Evolutionary conservation across 495 filamentous ascomycete genomes (phyloP), one percentile per base, ranked within the genome.

Genomic region (Tuber magnatum): DNA sequence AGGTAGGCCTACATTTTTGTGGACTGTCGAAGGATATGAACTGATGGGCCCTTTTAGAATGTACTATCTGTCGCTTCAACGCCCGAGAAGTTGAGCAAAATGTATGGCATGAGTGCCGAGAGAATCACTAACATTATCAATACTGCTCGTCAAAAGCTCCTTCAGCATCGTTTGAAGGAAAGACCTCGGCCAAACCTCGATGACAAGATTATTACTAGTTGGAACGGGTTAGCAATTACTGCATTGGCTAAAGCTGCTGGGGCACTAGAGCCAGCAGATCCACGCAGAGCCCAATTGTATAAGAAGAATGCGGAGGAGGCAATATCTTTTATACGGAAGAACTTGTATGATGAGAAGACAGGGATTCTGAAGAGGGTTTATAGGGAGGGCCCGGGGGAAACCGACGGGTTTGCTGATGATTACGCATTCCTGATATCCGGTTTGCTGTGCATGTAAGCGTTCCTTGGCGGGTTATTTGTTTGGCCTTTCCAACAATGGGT

Each of bases 181-280:
- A 89, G 95, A 3, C 90, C 91, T 5, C 87, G 91, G 24, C 96
- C 95, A n/a, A 89, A 87, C 18, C 84, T 96, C 14, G 95, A 99
- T 82, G 93, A 97, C 80, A 98, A 98, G 82, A 92, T 98, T 73
- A 90, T 99, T 20, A 89, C 91, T 0, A 87, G 88, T 14, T 94
- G 92, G 90, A 97, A 97, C 77, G 95, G 96, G 46, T 88, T 98
- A 76, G 93, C 94, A 0, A 94, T 99, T 73, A 90, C 90, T 40
- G 92, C 91, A 1, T 85, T 99, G 28, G 90, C 93, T 35, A 88
- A 94, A 79, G 89, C 92, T 28, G 89, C 88, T 71, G 86, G 89
- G n/a, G 87, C 90, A 0, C 85, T 97, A 38, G 85, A 86, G 48
- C 84, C 86, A 35, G 86, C 91, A 43, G 89, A 92, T 73, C 83